Conservation (phyloP, 2,329 filamentous ascomycete species). For the Exserohilum turcica region DNA sequence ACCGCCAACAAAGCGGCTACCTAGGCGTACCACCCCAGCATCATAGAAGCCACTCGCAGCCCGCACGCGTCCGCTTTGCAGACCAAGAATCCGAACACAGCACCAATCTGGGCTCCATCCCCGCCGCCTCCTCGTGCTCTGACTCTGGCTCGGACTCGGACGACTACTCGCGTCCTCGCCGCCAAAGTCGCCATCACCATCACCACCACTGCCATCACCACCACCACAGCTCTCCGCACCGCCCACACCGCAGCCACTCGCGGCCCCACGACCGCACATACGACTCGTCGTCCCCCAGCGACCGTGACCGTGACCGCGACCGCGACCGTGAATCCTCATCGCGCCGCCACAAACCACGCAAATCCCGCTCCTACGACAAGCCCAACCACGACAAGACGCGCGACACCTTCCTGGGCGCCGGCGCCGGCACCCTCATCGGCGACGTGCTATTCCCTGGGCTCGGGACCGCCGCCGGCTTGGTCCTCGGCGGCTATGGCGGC, state of each 20-base stretch:
- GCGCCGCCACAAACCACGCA: neutral
- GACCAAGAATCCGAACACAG: conserved; percentile 29
- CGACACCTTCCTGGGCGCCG: conserved; percentile 53
- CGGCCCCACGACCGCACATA: conserved; percentile 14
- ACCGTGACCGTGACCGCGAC: conserved; percentile 9
- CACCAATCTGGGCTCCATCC: conserved; percentile 23
- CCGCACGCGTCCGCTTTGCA: conserved; percentile 40
- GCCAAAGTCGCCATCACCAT: conserved; percentile 13
- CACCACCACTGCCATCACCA: too few relatives aligned
- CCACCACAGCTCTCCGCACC: conserved; percentile 23
- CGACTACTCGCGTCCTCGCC: conserved; percentile 20
- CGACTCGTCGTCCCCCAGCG: conserved; percentile 10
- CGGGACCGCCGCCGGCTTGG: conserved; percentile 47
- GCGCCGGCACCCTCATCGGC: conserved; percentile 52
- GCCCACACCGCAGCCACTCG: neutral
- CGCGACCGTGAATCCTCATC: conserved; percentile 2
- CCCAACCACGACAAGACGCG: conserved; percentile 28
- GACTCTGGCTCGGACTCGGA: too few relatives aligned
- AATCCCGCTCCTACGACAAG: conserved; percentile 10
- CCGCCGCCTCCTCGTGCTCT: too few relatives aligned
- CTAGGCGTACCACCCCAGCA: conserved; percentile 35
- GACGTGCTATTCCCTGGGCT: conserved; percentile 53
- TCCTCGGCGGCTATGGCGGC: conserved; percentile 51
- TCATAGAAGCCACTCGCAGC: conserved; percentile 39
- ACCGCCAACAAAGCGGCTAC: conserved; percentile 23